These are phyloP conservation scores for Diaporthe ampelina DNA, from an alignment of 2,329 filamentous ascomycete species.

Conservation along the genomic window DNA sequence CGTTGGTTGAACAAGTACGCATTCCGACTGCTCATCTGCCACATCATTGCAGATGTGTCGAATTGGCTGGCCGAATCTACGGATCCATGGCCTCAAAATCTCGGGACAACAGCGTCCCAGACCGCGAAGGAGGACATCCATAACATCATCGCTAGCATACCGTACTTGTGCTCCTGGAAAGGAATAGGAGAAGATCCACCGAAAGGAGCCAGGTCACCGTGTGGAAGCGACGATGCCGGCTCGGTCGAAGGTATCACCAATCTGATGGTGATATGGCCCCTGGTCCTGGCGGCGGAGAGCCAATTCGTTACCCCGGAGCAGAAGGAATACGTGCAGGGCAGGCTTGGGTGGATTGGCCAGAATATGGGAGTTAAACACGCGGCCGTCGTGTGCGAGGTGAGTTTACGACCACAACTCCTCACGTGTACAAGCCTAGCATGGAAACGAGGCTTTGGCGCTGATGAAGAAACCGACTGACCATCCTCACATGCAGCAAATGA, in stretches of 20 bases:
- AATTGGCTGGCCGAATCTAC: conserved; percentile 28
- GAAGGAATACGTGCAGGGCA: conserved; percentile 32
- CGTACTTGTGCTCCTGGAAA: conserved; percentile 31
- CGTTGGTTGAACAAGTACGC: conserved; percentile 32
- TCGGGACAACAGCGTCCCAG: conserved; percentile 7
- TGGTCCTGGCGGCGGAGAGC: conserved; percentile 33
- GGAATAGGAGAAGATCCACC: background rate
- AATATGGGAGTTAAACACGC: conserved; percentile 36
- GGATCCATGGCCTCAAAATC: conserved; percentile 9
- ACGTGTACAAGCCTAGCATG: background rate
- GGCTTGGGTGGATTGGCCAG: conserved; percentile 23
- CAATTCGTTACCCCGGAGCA: conserved; percentile 25
- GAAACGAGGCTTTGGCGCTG: background rate
- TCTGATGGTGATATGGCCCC: conserved; percentile 35
- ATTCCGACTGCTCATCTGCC: conserved; percentile 31
- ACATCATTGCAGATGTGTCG: conserved; percentile 34
- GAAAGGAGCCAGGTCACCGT: conserved; percentile 26
- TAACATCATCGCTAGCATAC: conserved; percentile 33
- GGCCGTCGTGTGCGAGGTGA: conserved; percentile 17
- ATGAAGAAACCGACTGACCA: conserved; percentile 4
- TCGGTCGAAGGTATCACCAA: conserved; percentile 30
- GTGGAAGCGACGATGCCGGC: conserved; percentile 20
- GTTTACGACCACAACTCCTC: background rate
- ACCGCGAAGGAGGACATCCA: conserved; percentile 30
- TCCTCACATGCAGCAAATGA: conserved; percentile 24